Base-by-base conservation (phyloP, 768 basidiomycete species). In the Imleria badia region DNA sequence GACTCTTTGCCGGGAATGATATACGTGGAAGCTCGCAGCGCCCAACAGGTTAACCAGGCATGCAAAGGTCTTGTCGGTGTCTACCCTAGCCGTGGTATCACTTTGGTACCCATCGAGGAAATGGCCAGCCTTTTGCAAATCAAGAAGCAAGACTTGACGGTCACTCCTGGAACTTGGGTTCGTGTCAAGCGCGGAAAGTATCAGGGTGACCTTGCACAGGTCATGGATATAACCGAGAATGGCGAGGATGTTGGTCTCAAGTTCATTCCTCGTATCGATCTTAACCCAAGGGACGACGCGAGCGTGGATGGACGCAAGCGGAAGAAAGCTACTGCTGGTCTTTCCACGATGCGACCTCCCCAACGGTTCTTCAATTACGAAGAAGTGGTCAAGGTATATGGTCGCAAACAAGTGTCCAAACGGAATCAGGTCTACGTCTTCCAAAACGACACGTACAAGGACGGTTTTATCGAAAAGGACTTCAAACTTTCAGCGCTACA, bases 391-490 rank as follows among this genome's bases (percentile, higher is more conserved):
- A 93, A 89, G 65, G 88, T 89, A 6, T 95, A 90, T 64, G 91
- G 91, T 5, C 80, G 86, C 23, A 87, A 88, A 66, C 75, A 82
- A 40, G 88, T 95, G 35, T 78, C 84, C 26, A 87, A 86, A 66
- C 83, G 89, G 30, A 84, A 84, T 45, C 82, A 85, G 59, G 80
- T 82, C 41, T 94, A 83, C 62, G 84, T 94, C 40, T 99, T 98
- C 76, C 87, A 91, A 66, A 87, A 86, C 61, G 97, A 99, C 67
- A 93, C 93, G 2, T 98, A 89, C 77, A 87, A 86, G 62, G 89
- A 97, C 52, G 97, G 97, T 2, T 96, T 96, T 71, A 83, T 96
- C 64, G 91, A 97, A 75, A 98, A 98, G 73, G 96, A 98, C 69
- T 86, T 96, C 79, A 89, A 90, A 64, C 68, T 94, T 45, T 85